phyloP scores from a whole-genome alignment of 2,329 filamentous ascomycete species.

The Ceratocystis huliohia region DNA sequence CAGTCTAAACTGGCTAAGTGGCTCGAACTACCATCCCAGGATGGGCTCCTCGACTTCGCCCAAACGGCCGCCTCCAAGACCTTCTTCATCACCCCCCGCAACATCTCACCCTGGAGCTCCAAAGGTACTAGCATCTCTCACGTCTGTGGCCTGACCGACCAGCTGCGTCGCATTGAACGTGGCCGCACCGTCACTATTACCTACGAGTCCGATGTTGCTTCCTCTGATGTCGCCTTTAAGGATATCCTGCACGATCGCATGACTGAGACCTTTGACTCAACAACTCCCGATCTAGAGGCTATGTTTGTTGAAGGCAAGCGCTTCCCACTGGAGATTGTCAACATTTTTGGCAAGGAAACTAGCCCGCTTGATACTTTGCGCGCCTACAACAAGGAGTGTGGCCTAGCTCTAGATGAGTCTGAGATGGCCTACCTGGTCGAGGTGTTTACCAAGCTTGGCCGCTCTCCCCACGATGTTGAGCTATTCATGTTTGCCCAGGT shows the following conservation, averaged over 20 bases:
- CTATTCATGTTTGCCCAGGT: slow-evolving; percentile 99
- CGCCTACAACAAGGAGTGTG: slow-evolving; percentile 71
- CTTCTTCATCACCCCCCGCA: slow-evolving; percentile 65
- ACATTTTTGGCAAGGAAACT: slow-evolving; percentile 53
- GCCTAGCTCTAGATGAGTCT: slow-evolving; percentile 71
- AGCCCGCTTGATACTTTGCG: slow-evolving; percentile 60
- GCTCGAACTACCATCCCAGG: slow-evolving; percentile 21
- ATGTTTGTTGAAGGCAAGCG: slow-evolving; percentile 65
- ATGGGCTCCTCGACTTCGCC: slow-evolving; percentile 11
- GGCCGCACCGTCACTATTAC: slow-evolving; percentile 63
- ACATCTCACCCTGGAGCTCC: slow-evolving; percentile 94
- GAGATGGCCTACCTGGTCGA: slow-evolving; percentile 94
- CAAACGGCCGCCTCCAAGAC: slow-evolving; percentile 20
- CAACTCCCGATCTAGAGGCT: slow-evolving; percentile 52
- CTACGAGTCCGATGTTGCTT: slow-evolving; percentile 35
- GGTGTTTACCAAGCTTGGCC: slow-evolving; percentile 34
- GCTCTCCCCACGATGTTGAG: slow-evolving; percentile 68
- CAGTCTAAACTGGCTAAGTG: slow-evolving; percentile 22
- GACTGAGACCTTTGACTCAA: slow-evolving; percentile 67
- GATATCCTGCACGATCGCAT: slow-evolving; percentile 84
- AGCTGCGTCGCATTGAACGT: slow-evolving; percentile 69
- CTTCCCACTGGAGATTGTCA: slow-evolving; percentile 57
- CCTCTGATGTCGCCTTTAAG: slow-evolving; percentile 40
- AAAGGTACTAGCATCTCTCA: slow-evolving; percentile 89
- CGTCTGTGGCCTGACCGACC: slow-evolving; percentile 66